A percentile compares a stretch with the other conserved stretches of the same genome.
Conservation (phyloP, 2,329 filamentous ascomycete species). For the Fusarium sp. region DNA sequence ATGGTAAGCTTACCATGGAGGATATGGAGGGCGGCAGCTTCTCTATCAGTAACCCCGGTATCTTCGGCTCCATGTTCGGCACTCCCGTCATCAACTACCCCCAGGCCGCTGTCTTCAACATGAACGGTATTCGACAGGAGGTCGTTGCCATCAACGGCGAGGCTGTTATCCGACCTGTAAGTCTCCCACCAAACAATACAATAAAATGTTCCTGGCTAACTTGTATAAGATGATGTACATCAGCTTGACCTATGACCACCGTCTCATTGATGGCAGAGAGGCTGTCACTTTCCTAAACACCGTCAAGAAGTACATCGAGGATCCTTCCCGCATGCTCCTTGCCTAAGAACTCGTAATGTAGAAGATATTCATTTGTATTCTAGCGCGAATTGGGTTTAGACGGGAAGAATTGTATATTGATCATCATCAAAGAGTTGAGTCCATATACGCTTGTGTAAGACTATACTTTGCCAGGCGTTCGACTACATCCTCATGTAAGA, state of each 20-base stretch:
- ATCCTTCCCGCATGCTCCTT: conserved; percentile 63
- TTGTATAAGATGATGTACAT: conserved; percentile 58
- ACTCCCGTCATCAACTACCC: conserved; percentile 83
- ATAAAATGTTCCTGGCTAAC: background rate
- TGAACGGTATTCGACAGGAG: conserved; percentile 67
- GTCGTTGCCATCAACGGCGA: conserved; percentile 70
- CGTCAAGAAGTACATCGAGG: conserved; percentile 51
- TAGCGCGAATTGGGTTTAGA: conserved; percentile 28
- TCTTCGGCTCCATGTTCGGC: conserved; percentile 67
- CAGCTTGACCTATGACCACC: conserved; percentile 66
- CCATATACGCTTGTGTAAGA: conserved; percentile 31
- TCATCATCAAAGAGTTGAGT: conserved; percentile 24
- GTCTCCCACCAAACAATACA: conserved; percentile 23
- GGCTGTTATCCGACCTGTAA: conserved; percentile 53
- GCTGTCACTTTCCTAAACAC: conserved; percentile 69
- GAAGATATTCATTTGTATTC: conserved; percentile 26
- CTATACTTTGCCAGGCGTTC: conserved; percentile 22
- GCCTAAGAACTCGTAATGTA: conserved; percentile 51
- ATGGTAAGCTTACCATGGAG: conserved; percentile 81
- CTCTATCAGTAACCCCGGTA: conserved; percentile 84
- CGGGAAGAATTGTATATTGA: conserved; percentile 1
- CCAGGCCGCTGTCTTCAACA: conserved; percentile 72
- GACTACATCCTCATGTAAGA: background rate
- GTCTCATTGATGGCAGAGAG: conserved; percentile 68
- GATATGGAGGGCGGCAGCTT: conserved; percentile 83